Evolutionary conservation across 345 rosid species (phyloP).

Genomic region (Anastatica hierochuntica): DNA sequence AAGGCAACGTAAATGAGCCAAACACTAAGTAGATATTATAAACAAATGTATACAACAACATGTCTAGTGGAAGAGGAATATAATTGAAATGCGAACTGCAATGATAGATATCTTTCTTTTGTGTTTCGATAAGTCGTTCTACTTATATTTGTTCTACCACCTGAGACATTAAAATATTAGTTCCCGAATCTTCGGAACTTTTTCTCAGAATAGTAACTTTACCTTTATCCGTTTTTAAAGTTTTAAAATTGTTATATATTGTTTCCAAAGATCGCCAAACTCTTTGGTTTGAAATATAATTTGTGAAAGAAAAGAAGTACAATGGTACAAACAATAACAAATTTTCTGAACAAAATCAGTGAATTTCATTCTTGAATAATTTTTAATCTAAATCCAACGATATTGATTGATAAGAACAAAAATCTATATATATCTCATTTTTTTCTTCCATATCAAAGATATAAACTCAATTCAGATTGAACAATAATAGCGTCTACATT

Average conservation of each 20-base stretch:
- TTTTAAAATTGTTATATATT: not conserved
- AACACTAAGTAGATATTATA: not conserved
- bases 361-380: not conserved
- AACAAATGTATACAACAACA: not conserved
- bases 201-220: slow-evolving; percentile 3
- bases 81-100: too few species aligned
- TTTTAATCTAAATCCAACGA: not conserved
- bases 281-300: too few species aligned
- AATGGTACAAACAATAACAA: not conserved
- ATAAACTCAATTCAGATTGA: too few species aligned
- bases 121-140: slow-evolving; percentile 1
- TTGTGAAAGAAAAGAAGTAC: too few species aligned
- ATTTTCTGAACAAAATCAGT: not conserved
- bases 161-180: slow-evolving; percentile 18
- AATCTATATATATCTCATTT: too few species aligned
- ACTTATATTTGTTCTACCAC: slow-evolving; percentile 21
- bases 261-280: not conserved
- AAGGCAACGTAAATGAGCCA: not conserved
- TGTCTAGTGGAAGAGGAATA: not conserved
- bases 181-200: slow-evolving; percentile 19
- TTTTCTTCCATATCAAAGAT: too few species aligned
- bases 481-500: too few species aligned
- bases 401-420: too few species aligned
- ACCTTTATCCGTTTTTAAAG: not conserved
- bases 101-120: not conserved